A percentile compares a stretch with the other conserved stretches of the same genome.
Evolutionary conservation across 139 green algal genomes (phyloP).

Genomic region (Haematococcus sp.): DNA sequence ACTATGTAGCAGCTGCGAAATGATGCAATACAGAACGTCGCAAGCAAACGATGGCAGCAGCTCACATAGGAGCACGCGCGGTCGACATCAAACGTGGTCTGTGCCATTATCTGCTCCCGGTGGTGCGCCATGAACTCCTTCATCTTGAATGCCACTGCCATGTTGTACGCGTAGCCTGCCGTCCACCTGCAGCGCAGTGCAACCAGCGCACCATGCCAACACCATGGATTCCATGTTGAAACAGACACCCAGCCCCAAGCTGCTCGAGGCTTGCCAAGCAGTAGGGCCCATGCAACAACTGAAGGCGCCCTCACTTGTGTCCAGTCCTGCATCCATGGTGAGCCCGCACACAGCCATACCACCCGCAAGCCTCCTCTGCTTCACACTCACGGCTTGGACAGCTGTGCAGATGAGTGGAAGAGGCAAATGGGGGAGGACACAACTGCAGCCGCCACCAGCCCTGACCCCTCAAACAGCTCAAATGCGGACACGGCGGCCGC

Average conservation of each 20-base stretch:
- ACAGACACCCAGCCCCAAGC: no score
- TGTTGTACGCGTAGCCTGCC: constrained; percentile 57
- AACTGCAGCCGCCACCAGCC: constrained; percentile 48
- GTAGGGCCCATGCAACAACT: no score
- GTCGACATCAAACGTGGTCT: not conserved
- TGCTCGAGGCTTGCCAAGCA: no score
- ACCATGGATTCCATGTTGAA: no score
- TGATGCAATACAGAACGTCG: not conserved
- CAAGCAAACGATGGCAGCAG: not conserved
- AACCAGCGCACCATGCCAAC: no score
- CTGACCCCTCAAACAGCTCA: constrained; percentile 31
- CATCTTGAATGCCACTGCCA: constrained; percentile 49
- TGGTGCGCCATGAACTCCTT: constrained; percentile 19
- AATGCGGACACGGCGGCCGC: not conserved
- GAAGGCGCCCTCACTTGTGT: no score
- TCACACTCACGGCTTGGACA: constrained; percentile 22
- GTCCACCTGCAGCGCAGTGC: constrained; percentile 5
- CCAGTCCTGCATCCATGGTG: no score
- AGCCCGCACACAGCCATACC: no score
- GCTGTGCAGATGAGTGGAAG: constrained; percentile 18
- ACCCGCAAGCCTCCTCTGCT: no score
- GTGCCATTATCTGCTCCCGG: constrained; percentile 2
- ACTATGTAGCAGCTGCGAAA: not conserved
- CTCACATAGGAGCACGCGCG: not conserved
- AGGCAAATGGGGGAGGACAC: constrained; percentile 56